Base-by-base conservation (phyloP, 108 stramenopile genomes). In the Ochromonas danica region DNA sequence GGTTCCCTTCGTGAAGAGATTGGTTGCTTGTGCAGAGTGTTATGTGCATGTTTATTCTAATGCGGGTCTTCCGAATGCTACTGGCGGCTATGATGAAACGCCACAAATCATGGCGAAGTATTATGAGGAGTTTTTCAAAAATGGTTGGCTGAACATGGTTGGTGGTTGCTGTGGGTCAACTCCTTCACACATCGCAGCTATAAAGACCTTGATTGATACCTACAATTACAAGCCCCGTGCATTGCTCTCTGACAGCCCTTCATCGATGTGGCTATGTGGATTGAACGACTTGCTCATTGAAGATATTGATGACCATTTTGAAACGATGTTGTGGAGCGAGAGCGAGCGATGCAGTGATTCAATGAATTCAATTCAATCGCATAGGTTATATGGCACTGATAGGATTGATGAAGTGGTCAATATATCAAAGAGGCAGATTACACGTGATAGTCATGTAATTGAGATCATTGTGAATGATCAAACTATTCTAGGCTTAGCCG, bases 391-490 rank as follows among this genome's bases (percentile, higher is more conserved):
- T 90, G 91, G 95, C 91, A 87, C 88, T 14, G 95, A 95, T 40
- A 91, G 96, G 81, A 96, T 95, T 81, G 92, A 78, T 35, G 85
- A 91, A 62, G 94, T 94, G 42, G 96, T 98, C 95, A 95, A 96
- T 80, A 94, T 97, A 77, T 95, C 97, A 43, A 95, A 95, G 91
- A 84, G 91, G 84, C 97, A 97, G 85, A 94, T 98, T 6, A 95
- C 93, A 80, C 95, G 96, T 81, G 97, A 95, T 43, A 95, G 95
- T 33, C 93, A 95, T 82, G 95, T 96, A 62, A 91, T 98, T 82
- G 97, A 98, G 86, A 94, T 98, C 88, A 98, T 96, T 85, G 94
- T 98, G 35, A 96, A 98, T 84, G 97, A 98, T 82, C 96, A 96
- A 78, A 90, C 96, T 84, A 81, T 98, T 80, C 96, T 96, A 81